Percentiles rank a stretch among this genome's conserved stretches.
Conservation (phyloP, 2,329 filamentous ascomycete genomes). For the Arthrinium phaeospermum region DNA sequence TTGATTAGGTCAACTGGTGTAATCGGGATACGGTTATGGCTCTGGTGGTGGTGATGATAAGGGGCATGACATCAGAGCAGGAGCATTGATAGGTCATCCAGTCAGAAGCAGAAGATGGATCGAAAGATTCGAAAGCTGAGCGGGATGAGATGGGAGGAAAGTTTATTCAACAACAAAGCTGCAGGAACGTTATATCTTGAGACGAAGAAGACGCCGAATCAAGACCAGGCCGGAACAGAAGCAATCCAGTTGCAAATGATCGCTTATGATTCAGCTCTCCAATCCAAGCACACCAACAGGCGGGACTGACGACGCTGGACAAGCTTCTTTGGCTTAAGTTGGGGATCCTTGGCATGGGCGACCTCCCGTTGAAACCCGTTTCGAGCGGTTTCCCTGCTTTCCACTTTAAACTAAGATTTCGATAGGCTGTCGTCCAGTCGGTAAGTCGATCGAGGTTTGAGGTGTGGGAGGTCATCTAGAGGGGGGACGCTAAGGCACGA, state of each 20-base stretch:
- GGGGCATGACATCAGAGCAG: slow-evolving; percentile 3
- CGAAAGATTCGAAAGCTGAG: neutral
- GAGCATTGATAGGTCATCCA: neutral
- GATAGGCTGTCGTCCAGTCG: slow-evolving; percentile 8
- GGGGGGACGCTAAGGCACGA: neutral
- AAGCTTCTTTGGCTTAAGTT: neutral
- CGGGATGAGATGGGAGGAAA: slow-evolving; percentile 4
- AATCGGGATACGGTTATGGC: neutral
- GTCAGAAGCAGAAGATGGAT: neutral
- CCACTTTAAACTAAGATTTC: neutral
- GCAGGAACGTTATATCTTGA: slow-evolving; percentile 15
- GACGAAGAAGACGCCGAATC: neutral
- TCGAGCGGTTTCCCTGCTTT: slow-evolving; percentile 3
- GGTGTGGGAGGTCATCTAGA: neutral
- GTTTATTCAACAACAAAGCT: slow-evolving; percentile 1
- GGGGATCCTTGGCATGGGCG: slow-evolving; percentile 23
- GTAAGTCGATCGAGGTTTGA: neutral
- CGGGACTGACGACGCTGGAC: neutral
- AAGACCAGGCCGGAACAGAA: neutral
- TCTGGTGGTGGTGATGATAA: neutral
- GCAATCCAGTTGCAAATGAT: slow-evolving; percentile 3
- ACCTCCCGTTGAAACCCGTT: slow-evolving; percentile 20
- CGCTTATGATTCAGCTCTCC: neutral
- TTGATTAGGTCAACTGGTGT: neutral
- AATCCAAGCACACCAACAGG: neutral